Evolutionary conservation across 2,329 filamentous ascomycete species (phyloP), one percentile per base, ranked within the genome.

Genomic region (Verticillium zaregamsianum): DNA sequence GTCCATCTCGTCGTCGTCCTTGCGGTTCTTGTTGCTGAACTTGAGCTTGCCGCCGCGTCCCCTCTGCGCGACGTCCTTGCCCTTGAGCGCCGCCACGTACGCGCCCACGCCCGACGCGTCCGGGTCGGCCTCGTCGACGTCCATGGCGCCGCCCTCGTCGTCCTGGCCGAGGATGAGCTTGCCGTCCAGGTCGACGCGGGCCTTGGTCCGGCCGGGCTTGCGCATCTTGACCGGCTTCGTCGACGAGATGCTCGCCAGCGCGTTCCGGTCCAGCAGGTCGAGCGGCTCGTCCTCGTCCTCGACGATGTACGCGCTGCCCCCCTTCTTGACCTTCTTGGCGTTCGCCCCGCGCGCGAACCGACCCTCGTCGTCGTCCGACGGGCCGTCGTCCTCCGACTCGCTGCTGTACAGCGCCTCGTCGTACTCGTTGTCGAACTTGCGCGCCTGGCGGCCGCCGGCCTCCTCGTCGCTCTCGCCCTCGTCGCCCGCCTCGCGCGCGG

Each of bases 231-330:
- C 77, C 3, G 93, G 94, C 74, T 93, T 94, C 12, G 92, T 97
- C 5, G 91, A 92, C 3, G 93, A 97, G 70, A 99, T 97, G 73
- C 92, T 95, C 60, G 92, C 94, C 52, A 99, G 85, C 9, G 93
- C 92, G 72, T 89, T 90, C 64, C 92, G 90, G 70, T 95, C 94
- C 17, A 99, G 86, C 55, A 99, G 85, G 79, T 99, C 95, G 52
- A 99, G 88, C 1, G 95, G 95, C 74, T 98, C 95, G 69, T 96
- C 91, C 62, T 96, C 92, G 64, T 96, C 91, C 79, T 98, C 94
- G 64, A 97, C 86, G 68, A 99, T 98, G 76, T 95, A 99, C 1
- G 90, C 86, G 69, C 87, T 88, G 69, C 84, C 84, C 52, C 84
- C 37, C 74, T 86, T 87, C 70, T 86, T 82, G 54, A 76, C 77